Evolutionary conservation across 495 filamentous ascomycete species (phyloP).

Genomic region (Bombardia bombarda): DNA sequence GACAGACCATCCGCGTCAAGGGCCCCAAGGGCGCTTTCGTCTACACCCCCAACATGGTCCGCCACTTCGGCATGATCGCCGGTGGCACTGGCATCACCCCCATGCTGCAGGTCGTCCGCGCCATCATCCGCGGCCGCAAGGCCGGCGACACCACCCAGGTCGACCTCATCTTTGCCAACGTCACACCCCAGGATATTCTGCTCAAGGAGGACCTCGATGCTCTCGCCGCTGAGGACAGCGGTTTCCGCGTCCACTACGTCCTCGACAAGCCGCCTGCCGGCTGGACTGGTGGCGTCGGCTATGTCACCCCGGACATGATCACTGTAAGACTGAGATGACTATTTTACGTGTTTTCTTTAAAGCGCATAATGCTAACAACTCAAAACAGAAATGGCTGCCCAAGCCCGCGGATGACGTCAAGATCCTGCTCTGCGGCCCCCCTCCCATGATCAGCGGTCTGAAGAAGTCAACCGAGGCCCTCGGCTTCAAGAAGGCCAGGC

Average conservation of each 20-base stretch:
- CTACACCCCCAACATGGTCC: conserved; percentile 89
- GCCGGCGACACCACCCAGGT: conserved; percentile 80
- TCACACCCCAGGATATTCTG: conserved; percentile 85
- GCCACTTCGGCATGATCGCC: conserved; percentile 94
- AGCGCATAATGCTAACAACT: no score
- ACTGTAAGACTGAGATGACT: conserved; percentile 48
- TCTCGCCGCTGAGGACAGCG: conserved; percentile 64
- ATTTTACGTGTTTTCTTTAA: neutral
- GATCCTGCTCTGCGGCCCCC: conserved; percentile 92
- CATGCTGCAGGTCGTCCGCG: conserved; percentile 91
- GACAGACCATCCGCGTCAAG: conserved; percentile 78
- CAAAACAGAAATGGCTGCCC: conserved; percentile 59
- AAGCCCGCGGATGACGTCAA: conserved; percentile 82
- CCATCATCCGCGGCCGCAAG: conserved; percentile 75
- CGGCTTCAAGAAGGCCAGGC: conserved; percentile 82
- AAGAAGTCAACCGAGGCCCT: conserved; percentile 90
- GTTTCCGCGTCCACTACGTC: conserved; percentile 85
- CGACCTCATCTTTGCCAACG: conserved; percentile 93
- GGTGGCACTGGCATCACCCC: conserved; percentile 97
- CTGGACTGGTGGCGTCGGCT: conserved; percentile 87
- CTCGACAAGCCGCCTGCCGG: conserved; percentile 89
- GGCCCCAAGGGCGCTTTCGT: conserved; percentile 97
- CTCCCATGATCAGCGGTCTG: conserved; percentile 93
- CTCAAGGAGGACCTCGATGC: conserved; percentile 83
- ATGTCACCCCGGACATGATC: conserved; percentile 93